These are phyloP conservation scores for Pseudotsuga menziesii DNA, from an alignment of 75 land plant genomes.

Conservation along the genomic window DNA sequence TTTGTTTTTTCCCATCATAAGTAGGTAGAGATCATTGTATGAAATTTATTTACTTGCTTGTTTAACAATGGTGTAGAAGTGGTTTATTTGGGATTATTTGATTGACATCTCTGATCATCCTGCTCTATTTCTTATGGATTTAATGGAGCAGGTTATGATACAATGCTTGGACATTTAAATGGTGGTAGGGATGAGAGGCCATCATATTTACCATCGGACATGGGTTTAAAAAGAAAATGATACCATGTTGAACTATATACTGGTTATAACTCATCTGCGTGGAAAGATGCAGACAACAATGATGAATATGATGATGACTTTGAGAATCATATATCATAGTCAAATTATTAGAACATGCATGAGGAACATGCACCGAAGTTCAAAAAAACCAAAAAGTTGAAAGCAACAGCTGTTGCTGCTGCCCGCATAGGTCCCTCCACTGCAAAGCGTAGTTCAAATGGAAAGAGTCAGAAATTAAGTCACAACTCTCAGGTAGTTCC, in stretches of 20 bases:
- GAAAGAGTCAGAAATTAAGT: slow-evolving; percentile 22
- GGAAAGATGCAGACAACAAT: slow-evolving; percentile 50
- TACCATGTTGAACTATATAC: slow-evolving; percentile 35
- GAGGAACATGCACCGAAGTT: slow-evolving; percentile 62
- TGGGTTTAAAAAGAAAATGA: slow-evolving; percentile 48
- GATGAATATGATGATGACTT: slow-evolving; percentile 53
- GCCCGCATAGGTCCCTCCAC: slow-evolving; percentile 2
- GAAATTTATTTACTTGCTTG: too few relatives aligned
- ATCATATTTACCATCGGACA: slow-evolving; percentile 22
- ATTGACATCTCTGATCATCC: background rate
- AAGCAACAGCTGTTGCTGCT: slow-evolving; percentile 16
- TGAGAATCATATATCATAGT: slow-evolving; percentile 47
- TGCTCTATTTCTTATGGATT: background rate
- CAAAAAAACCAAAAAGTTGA: slow-evolving; percentile 22
- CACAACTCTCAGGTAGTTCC: too few relatives aligned
- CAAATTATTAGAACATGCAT: slow-evolving; percentile 61
- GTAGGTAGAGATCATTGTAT: background rate
- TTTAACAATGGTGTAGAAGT: too few relatives aligned
- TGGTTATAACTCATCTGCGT: slow-evolving; percentile 18
- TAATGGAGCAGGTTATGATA: background rate
- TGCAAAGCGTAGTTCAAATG: slow-evolving; percentile 21
- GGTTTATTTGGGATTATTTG: too few relatives aligned
- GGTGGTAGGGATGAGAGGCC: slow-evolving; percentile 38
- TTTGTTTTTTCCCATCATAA: background rate
- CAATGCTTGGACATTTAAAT: slow-evolving; percentile 22